Conservation (phyloP, 805 yeast species). For the Geotrichum ghanense region DNA sequence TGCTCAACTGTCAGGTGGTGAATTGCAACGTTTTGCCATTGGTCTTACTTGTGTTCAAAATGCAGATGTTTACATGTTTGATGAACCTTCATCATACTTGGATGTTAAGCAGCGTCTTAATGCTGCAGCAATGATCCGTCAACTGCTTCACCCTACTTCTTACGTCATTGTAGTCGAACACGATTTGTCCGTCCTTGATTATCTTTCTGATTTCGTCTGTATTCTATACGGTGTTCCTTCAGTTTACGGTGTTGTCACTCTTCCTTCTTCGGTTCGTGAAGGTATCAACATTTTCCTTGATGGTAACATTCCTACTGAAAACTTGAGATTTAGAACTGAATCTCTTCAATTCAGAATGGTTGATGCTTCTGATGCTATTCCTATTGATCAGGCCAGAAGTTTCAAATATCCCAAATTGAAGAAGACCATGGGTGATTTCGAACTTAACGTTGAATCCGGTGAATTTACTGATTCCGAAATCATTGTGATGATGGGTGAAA, state of each 20-base stretch:
- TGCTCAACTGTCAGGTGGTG: conserved; percentile 91
- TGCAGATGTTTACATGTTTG: conserved; percentile 97
- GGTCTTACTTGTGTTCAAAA: conserved; percentile 93
- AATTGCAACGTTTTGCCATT: conserved; percentile 94
- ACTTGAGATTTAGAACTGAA: conserved; percentile 93
- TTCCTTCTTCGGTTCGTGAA: conserved; percentile 95
- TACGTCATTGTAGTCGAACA: conserved; percentile 97
- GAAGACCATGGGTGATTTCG: conserved; percentile 96
- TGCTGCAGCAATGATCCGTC: conserved; percentile 91
- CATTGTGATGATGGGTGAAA: conserved; percentile 98
- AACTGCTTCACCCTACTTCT: conserved; percentile 56
- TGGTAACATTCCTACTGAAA: conserved; percentile 95
- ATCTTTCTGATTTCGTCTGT: conserved; percentile 92
- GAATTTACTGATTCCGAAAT: conserved; percentile 94
- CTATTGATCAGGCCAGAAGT: conserved; percentile 68
- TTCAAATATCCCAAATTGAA: conserved; percentile 70
- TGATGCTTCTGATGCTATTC: conserved; percentile 73
- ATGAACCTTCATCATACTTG: conserved; percentile 96
- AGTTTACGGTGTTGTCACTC: conserved; percentile 95
- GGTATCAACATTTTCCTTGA: conserved; percentile 98
- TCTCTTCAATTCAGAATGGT: conserved; percentile 86
- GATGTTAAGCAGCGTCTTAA: conserved; percentile 98
- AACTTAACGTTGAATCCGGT: conserved; percentile 70
- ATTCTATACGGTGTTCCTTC: conserved; percentile 97
- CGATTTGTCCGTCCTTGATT: conserved; percentile 95